These are phyloP conservation scores for Aphanocladium album DNA, from an alignment of 2,329 filamentous ascomycete species.

Conservation along the genomic window DNA sequence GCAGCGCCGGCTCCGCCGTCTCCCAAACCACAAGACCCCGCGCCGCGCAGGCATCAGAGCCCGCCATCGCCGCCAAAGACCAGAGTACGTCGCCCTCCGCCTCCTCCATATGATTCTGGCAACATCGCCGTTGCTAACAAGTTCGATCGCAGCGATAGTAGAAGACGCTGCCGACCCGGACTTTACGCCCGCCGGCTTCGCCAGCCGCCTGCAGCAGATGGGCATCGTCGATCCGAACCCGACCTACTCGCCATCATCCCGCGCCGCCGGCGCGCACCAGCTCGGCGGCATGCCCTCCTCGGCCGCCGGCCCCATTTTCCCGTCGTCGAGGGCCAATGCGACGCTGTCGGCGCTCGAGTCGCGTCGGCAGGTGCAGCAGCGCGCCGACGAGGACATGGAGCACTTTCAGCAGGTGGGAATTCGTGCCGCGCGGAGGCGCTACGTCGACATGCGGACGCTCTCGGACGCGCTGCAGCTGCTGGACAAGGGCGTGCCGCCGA, in stretches of 20 bases:
- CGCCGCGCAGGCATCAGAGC: constrained; percentile 8
- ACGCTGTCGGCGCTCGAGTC: constrained; percentile 48
- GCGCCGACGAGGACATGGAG: constrained; percentile 41
- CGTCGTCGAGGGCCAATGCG: constrained; percentile 30
- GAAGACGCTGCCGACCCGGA: constrained; percentile 39
- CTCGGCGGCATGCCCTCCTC: constrained; percentile 19
- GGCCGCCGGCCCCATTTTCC: constrained; percentile 21
- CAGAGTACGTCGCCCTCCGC: not conserved
- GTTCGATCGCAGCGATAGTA: constrained; percentile 29
- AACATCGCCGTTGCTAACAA: not conserved
- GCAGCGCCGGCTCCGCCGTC: constrained; percentile 25
- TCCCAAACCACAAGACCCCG: constrained; percentile 11
- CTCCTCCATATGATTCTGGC: not conserved
- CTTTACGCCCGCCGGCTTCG: constrained; percentile 39
- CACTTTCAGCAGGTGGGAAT: constrained; percentile 29
- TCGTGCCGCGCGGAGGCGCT: constrained; percentile 32
- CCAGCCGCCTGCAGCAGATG: constrained; percentile 48
- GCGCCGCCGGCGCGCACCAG: constrained; percentile 23
- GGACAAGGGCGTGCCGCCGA: constrained; percentile 31
- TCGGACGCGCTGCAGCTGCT: constrained; percentile 42
- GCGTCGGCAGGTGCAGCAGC: constrained; percentile 38
- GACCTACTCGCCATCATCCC: constrained; percentile 49
- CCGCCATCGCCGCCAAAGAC: constrained; percentile 15
- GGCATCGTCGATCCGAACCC: constrained; percentile 51
- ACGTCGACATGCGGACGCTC: constrained; percentile 44